Conservation (phyloP, 768 basidiomycete genomes). For the Boletus sp. region DNA sequence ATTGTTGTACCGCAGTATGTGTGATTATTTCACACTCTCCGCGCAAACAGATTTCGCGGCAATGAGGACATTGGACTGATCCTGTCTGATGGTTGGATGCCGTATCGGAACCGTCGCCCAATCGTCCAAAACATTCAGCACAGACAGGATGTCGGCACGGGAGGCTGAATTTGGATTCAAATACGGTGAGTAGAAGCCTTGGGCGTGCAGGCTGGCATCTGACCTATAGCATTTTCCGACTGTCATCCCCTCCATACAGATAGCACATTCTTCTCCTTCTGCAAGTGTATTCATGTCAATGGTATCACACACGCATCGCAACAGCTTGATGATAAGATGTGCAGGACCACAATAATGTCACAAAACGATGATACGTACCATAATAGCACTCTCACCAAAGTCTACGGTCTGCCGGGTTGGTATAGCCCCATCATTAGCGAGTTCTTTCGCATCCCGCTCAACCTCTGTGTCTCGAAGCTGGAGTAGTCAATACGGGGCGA, state of each 20-base stretch:
- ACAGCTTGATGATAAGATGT: conserved; percentile 5
- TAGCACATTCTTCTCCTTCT: conserved; percentile 18
- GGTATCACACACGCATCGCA: conserved; percentile 15
- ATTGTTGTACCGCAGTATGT: conserved; percentile 15
- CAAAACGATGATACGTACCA: conserved; percentile 3
- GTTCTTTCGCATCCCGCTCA: conserved; percentile 13
- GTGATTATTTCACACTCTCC: conserved; percentile 16
- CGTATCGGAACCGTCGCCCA: not conserved
- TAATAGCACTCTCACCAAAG: conserved; percentile 7
- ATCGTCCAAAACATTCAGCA: conserved; percentile 9
- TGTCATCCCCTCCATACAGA: conserved; percentile 19
- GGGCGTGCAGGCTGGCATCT: not conserved
- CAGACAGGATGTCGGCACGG: conserved; percentile 18
- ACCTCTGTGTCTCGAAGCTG: conserved; percentile 18
- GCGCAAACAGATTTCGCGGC: conserved; percentile 11
- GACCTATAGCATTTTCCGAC: conserved; percentile 20
- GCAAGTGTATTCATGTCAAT: conserved; percentile 22
- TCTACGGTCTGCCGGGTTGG: conserved; percentile 1
- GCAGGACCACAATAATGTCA: not conserved
- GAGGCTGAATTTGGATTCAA: conserved; percentile 6
- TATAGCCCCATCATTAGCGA: not conserved
- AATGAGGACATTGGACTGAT: conserved; percentile 19
- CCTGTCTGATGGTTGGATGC: not conserved
- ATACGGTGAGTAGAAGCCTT: not conserved
- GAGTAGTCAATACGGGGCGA: not conserved